Evolutionary conservation across 805 yeast species (phyloP).

Genomic region (Kodamaea laetipori): DNA sequence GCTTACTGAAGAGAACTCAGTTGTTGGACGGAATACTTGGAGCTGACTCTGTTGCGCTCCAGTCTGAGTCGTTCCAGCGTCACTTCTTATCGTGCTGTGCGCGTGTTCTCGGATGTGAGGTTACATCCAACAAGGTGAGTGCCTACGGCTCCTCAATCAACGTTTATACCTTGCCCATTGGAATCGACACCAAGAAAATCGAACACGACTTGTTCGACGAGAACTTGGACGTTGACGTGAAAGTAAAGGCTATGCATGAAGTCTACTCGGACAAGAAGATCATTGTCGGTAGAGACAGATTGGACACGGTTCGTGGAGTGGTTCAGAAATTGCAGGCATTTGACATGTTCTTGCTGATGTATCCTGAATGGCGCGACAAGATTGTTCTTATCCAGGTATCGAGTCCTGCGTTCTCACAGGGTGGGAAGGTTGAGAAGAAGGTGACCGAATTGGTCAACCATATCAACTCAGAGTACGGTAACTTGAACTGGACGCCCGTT

Average conservation of each 20-base stretch:
- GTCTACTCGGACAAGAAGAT: slow-evolving; percentile 68
- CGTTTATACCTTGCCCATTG: slow-evolving; percentile 81
- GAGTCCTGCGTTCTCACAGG: slow-evolving; percentile 66
- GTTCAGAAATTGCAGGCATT: slow-evolving; percentile 90
- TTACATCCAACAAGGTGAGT: slow-evolving; percentile 54
- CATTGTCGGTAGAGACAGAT: slow-evolving; percentile 90
- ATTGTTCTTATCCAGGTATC: slow-evolving; percentile 92
- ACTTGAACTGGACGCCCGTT: slow-evolving; percentile 80
- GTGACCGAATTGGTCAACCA: slow-evolving; percentile 79
- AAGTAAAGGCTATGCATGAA: slow-evolving; percentile 63
- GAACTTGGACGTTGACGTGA: slow-evolving; percentile 50
- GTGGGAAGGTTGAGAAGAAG: slow-evolving; percentile 71
- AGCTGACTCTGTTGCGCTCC: slow-evolving; percentile 83
- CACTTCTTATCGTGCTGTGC: slow-evolving; percentile 92
- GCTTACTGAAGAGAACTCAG: slow-evolving; percentile 79
- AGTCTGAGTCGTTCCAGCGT: slow-evolving; percentile 79
- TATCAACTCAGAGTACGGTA: slow-evolving; percentile 85
- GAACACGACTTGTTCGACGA: slow-evolving; percentile 58
- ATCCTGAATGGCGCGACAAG: slow-evolving; percentile 87
- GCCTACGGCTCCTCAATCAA: slow-evolving; percentile 78
- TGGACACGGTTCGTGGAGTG: slow-evolving; percentile 91
- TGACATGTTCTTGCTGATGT: slow-evolving; percentile 83
- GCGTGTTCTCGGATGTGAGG: slow-evolving; percentile 82
- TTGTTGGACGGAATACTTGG: slow-evolving; percentile 91
- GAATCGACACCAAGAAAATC: slow-evolving; percentile 75